Percentiles rank a stretch among this genome's conserved stretches.
Conservation (phyloP, 2,329 filamentous ascomycete genomes). For the Aureobasidium pullulans region DNA sequence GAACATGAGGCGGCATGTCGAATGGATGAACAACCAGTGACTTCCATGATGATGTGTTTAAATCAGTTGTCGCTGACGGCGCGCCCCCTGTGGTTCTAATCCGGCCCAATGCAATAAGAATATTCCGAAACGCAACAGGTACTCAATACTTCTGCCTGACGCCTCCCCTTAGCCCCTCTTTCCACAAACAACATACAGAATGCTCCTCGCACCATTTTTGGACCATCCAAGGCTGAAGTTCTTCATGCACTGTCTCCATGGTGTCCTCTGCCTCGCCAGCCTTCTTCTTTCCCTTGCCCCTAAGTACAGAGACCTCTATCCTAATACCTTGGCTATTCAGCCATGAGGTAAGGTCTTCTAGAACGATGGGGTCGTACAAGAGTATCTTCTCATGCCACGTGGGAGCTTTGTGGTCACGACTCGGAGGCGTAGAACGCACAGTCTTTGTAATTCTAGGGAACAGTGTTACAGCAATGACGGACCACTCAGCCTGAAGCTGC, state of each 20-base stretch:
- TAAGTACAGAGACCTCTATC: constrained; percentile 17
- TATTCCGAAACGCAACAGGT: no score
- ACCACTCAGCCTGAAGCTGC: constrained; percentile 22
- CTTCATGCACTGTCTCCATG: constrained; percentile 21
- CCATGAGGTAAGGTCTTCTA: constrained; percentile 81
- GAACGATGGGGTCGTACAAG: constrained; percentile 80
- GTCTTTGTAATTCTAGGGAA: constrained; percentile 42
- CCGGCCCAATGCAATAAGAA: no score
- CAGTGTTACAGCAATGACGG: constrained; percentile 30
- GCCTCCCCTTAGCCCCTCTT: constrained; percentile 38
- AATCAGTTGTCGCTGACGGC: no score
- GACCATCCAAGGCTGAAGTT: constrained; percentile 50
- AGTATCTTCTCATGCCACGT: constrained; percentile 92
- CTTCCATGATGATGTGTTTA: no score
- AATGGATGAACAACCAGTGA: no score
- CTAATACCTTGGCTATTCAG: constrained; percentile 49
- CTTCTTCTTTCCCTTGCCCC: constrained; percentile 29
- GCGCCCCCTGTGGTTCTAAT: no score
- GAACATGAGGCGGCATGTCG: no score
- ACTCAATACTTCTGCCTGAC: constrained; percentile 25
- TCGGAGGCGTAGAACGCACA: constrained; percentile 38
- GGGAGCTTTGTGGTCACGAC: constrained; percentile 34
- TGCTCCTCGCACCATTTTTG: constrained; percentile 86
- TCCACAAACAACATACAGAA: constrained; percentile 78
- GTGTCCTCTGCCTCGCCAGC: background rate